A percentile compares a stretch with the other conserved stretches of the same genome.
These are phyloP conservation scores for Porphyrellus cyaneotinctus DNA, from an alignment of 768 basidiomycete species.

Conservation along the genomic window DNA sequence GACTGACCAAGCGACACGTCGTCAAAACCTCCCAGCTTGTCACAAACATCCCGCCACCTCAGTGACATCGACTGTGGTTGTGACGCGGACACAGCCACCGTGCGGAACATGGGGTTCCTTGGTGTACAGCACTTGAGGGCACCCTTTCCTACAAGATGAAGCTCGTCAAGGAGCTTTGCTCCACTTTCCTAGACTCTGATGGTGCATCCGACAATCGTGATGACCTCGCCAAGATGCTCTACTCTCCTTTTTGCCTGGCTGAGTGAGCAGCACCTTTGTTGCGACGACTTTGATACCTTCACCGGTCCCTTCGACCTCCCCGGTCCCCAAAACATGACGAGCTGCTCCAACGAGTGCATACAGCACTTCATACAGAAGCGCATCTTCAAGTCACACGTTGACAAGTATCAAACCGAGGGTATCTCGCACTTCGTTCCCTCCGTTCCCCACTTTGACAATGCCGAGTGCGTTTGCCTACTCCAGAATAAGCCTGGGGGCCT, in stretches of 20 bases:
- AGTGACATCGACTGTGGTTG: conserved; percentile 86
- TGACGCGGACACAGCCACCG: conserved; percentile 91
- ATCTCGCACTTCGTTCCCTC: conserved; percentile 66
- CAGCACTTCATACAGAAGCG: conserved; percentile 74
- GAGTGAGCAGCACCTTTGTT: conserved; percentile 92
- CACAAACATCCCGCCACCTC: conserved; percentile 92
- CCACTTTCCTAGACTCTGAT: conserved; percentile 92
- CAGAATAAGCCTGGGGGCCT: conserved; percentile 57
- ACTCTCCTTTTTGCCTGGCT: conserved; percentile 97
- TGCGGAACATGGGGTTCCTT: conserved; percentile 86
- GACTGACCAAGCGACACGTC: conserved; percentile 90
- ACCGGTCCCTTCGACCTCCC: conserved; percentile 94
- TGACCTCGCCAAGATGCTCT: conserved; percentile 89
- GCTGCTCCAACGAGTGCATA: conserved; percentile 84
- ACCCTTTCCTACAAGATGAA: conserved; percentile 89
- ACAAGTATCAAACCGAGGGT: conserved; percentile 82
- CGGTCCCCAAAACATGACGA: conserved; percentile 86
- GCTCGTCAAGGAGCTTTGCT: conserved; percentile 92
- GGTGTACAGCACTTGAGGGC: conserved; percentile 78
- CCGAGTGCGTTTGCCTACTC: conserved; percentile 75
- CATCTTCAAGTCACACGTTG: conserved; percentile 69
- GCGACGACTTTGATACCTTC: conserved; percentile 88
- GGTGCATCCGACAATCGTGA: conserved; percentile 91
- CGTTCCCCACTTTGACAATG: conserved; percentile 83
- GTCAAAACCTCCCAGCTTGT: conserved; percentile 93